These are phyloP conservation scores for Leccinellum albellum DNA, from an alignment of 768 basidiomycete genomes.

Conservation along the genomic window DNA sequence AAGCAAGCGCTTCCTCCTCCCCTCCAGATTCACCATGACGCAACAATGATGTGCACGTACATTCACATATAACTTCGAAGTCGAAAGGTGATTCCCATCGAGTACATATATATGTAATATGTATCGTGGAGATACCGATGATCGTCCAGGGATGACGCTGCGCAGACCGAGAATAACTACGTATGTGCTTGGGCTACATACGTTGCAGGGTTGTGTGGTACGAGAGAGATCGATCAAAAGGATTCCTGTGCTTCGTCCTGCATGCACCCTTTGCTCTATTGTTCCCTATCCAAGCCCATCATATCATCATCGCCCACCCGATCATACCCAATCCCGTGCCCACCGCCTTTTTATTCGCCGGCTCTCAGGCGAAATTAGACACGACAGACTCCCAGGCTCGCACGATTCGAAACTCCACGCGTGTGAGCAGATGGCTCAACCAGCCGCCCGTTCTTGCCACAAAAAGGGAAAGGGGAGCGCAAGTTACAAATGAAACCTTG, in stretches of 20 bases:
- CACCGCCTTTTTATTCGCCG: background rate
- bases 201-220: background rate
- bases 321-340: background rate
- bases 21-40: background rate
- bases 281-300: slow-evolving; percentile 8
- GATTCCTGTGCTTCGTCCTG: background rate
- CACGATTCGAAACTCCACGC: slow-evolving; percentile 2
- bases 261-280: background rate
- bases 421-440: slow-evolving; percentile 22
- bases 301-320: background rate
- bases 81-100: background rate
- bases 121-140: background rate
- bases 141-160: slow-evolving; percentile 9
- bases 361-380: slow-evolving; percentile 20
- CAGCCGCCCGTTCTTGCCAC: background rate
- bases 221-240: slow-evolving; percentile 3
- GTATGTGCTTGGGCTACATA: background rate
- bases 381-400: slow-evolving; percentile 21
- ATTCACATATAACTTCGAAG: background rate
- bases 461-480: background rate
- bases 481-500: slow-evolving; percentile 16
- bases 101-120: background rate
- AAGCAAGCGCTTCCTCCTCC: background rate
- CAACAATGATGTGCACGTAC: background rate
- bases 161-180: slow-evolving; percentile 5